phyloP scores from a whole-genome alignment of 139 green algal species.

The Chlorella sp. region DNA sequence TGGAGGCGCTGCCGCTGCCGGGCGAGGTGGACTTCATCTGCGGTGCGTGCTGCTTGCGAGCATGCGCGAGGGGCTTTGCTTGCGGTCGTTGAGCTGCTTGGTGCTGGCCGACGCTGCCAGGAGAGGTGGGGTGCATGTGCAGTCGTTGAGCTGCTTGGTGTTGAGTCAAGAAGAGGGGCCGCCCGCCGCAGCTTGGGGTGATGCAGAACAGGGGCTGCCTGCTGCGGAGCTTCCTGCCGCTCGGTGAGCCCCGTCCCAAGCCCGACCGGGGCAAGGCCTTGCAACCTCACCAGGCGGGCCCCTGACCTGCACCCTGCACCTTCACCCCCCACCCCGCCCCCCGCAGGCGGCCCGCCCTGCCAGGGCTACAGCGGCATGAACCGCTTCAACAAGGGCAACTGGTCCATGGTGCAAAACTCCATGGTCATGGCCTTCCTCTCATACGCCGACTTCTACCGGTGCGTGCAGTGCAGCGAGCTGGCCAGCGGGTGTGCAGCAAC shows the following conservation, averaged over 20 bases:
- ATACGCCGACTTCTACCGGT: conserved; percentile 92
- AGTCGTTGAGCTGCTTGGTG: no score
- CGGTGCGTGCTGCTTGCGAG: conserved; percentile 34
- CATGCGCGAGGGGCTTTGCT: no score
- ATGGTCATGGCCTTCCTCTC: conserved; percentile 97
- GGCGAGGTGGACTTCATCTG: conserved; percentile 97
- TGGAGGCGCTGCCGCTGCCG: conserved; percentile 71
- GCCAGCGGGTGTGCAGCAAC: no score
- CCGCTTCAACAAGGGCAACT: conserved; percentile 97
- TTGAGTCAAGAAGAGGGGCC: no score
- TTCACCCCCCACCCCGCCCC: not conserved
- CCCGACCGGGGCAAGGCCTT: no score
- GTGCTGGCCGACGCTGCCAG: not conserved
- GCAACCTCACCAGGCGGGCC: no score
- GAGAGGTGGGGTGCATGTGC: no score
- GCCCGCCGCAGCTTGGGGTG: no score
- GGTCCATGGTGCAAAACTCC: conserved; percentile 92
- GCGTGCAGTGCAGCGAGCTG: not conserved
- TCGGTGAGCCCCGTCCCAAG: no score
- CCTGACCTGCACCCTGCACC: not conserved
- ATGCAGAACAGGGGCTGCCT: no score
- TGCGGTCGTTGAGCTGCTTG: not conserved
- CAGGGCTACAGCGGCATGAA: conserved; percentile 99
- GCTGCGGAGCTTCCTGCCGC: no score
- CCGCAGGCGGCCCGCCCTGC: conserved; percentile 89